Evolutionary conservation across 2,329 filamentous ascomycete genomes (phyloP).

Genomic region (Lachnellula occidentalis): DNA sequence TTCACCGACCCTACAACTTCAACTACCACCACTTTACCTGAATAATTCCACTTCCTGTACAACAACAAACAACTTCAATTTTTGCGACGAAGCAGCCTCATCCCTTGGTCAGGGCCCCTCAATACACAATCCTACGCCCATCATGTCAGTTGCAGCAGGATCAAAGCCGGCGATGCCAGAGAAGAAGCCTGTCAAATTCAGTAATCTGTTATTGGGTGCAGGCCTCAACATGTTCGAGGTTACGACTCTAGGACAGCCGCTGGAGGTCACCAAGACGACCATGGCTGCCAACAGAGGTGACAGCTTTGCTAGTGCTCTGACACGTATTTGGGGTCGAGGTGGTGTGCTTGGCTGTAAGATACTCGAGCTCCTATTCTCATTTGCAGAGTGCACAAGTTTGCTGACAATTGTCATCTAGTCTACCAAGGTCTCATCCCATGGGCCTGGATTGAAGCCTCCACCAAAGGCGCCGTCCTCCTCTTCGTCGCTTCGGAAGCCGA

Average conservation of each 20-base stretch:
- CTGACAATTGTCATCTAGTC: conserved; percentile 49
- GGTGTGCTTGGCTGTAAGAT: conserved; percentile 86
- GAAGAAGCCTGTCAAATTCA: conserved; percentile 99
- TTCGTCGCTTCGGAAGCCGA: conserved; percentile 99
- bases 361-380: background rate
- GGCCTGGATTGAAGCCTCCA: conserved; percentile 99
- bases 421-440: conserved; percentile 99
- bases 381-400: background rate
- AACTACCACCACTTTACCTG: no score
- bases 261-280: conserved; percentile 99
- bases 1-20: background rate
- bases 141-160: conserved; percentile 57
- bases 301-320: conserved; percentile 74
- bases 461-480: conserved; percentile 97
- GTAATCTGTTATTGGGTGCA: conserved; percentile 71
- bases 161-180: conserved; percentile 55
- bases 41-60: background rate
- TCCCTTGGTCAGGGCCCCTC: conserved; percentile 97
- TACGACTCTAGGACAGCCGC: conserved; percentile 64
- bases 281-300: conserved; percentile 97
- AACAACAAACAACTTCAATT: conserved; percentile 10
- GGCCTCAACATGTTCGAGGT: conserved; percentile 39
- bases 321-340: conserved; percentile 88
- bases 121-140: conserved; percentile 46
- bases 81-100: conserved; percentile 77